Evolutionary conservation across 1,139 yeast species (phyloP).

Genomic region (Hansenula lynferdii): DNA sequence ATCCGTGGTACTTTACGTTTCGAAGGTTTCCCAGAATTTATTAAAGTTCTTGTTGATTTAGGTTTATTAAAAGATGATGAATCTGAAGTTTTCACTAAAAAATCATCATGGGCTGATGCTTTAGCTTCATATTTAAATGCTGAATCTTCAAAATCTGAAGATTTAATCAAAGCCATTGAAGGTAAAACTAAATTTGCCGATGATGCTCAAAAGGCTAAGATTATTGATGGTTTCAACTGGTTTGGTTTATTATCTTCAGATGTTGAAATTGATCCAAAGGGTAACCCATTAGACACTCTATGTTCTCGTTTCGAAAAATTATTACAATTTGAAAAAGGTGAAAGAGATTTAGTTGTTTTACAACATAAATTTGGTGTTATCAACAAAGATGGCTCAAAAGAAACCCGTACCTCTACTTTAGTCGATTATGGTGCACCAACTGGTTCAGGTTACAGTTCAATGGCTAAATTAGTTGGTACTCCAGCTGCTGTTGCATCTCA

Average conservation of each 20-base stretch:
- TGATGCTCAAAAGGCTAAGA: slow-evolving; percentile 79
- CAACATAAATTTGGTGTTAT: slow-evolving; percentile 98
- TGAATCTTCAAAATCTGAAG: slow-evolving; percentile 62
- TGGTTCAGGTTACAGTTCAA: slow-evolving; percentile 93
- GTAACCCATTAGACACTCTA: slow-evolving; percentile 90
- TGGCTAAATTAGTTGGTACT: slow-evolving; percentile 98
- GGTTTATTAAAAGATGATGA: slow-evolving; percentile 85
- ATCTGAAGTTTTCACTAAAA: slow-evolving; percentile 49
- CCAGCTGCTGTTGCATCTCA: slow-evolving; percentile 96
- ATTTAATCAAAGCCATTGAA: slow-evolving; percentile 70
- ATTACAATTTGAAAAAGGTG: slow-evolving; percentile 95
- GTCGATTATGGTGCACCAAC: slow-evolving; percentile 91
- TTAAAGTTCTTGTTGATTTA: slow-evolving; percentile 89
- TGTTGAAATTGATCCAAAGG: slow-evolving; percentile 75
- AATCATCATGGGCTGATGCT: slow-evolving; percentile 86
- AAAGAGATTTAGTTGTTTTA: slow-evolving; percentile 90
- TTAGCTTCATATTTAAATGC: slow-evolving; percentile 73
- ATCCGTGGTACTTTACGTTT: slow-evolving; percentile 95
- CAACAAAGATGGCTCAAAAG: slow-evolving; percentile 90
- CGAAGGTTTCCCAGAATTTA: slow-evolving; percentile 98
- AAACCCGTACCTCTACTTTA: slow-evolving; percentile 91
- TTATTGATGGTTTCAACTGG: slow-evolving; percentile 89
- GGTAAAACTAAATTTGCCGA: slow-evolving; percentile 77
- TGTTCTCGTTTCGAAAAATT: slow-evolving; percentile 94
- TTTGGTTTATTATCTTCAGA: slow-evolving; percentile 87